Evolutionary conservation across 1,284 basidiomycete species (phyloP).

Genomic region (Psilocybe mexicana): DNA sequence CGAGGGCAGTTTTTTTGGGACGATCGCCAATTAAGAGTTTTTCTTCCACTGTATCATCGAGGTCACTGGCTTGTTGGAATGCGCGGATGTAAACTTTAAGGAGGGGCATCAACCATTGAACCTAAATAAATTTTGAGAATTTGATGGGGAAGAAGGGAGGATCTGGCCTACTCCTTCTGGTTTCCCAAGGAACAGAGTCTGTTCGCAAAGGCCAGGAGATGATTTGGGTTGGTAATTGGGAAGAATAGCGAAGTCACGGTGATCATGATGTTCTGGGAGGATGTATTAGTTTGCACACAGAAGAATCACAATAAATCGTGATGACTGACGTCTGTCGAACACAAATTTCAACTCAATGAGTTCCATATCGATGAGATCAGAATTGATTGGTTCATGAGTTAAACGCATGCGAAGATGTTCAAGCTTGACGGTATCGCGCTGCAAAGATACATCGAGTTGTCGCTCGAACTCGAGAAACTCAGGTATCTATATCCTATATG

Average conservation of each 20-base stretch:
- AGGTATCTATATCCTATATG: constrained; percentile 53
- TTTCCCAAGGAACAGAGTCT: constrained; percentile 66
- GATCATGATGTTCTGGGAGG: constrained; percentile 68
- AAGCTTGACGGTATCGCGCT: constrained; percentile 75
- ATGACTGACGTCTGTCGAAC: constrained; percentile 68
- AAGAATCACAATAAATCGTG: constrained; percentile 1
- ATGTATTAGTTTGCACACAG: constrained; percentile 10
- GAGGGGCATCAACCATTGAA: constrained; percentile 70
- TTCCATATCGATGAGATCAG: constrained; percentile 75
- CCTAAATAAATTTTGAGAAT: constrained; percentile 27
- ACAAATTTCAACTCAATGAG: constrained; percentile 82
- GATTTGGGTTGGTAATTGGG: constrained; percentile 71
- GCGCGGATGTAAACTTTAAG: constrained; percentile 75
- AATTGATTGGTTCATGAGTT: constrained; percentile 67
- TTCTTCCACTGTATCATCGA: constrained; percentile 75
- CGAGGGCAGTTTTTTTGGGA: constrained; percentile 60
- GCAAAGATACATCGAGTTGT: constrained; percentile 75
- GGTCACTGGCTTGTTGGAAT: constrained; percentile 73
- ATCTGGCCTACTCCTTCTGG: constrained; percentile 53
- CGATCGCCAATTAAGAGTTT: constrained; percentile 77
- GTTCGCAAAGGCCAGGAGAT: constrained; percentile 54
- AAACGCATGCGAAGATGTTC: constrained; percentile 82
- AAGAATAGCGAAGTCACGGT: constrained; percentile 80
- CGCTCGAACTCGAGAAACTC: constrained; percentile 81
- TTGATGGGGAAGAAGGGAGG: constrained; percentile 1